phyloP scores from a whole-genome alignment of 106 monocot genomes.

The Chionographis japonica region DNA sequence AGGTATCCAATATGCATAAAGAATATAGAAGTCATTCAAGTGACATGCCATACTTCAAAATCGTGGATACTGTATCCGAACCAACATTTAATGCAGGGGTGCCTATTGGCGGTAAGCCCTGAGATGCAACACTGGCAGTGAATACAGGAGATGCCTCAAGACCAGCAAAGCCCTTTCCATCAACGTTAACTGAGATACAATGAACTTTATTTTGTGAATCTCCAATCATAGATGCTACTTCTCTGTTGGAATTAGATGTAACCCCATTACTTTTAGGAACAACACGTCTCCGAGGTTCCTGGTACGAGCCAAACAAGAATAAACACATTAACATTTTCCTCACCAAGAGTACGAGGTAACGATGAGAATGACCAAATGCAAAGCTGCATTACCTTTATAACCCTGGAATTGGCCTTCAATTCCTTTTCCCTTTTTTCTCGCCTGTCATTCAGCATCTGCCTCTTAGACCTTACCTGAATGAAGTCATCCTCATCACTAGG shows the following conservation, averaged over 20 bases:
- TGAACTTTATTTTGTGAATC: constrained; percentile 5
- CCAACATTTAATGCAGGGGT: constrained; percentile 24
- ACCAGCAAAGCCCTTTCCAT: constrained; percentile 21
- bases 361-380: not conserved
- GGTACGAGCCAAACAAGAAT: not conserved
- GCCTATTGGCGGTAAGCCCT: constrained; percentile 47
- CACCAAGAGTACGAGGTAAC: too few species aligned
- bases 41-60: constrained; percentile 43
- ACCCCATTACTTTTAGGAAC: constrained; percentile 19
- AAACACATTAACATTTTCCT: not conserved
- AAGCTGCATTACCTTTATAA: constrained; percentile 43
- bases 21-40: constrained; percentile 2
- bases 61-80: constrained; percentile 29
- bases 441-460: constrained; percentile 85
- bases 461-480: constrained; percentile 93
- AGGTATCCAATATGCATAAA: not conserved
- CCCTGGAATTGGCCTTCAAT: constrained; percentile 63
- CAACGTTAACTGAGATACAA: constrained; percentile 18
- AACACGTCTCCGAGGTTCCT: constrained; percentile 53
- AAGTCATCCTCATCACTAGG: constrained; percentile 91
- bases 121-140: constrained; percentile 26
- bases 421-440: constrained; percentile 84
- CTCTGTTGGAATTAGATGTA: constrained; percentile 30
- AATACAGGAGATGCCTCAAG: constrained; percentile 26
- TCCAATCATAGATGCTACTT: constrained; percentile 2